Evolutionary conservation across 495 filamentous ascomycete genomes (phyloP), one percentile per base, ranked within the genome.

Genomic region (Aspergillus mulundensis): DNA sequence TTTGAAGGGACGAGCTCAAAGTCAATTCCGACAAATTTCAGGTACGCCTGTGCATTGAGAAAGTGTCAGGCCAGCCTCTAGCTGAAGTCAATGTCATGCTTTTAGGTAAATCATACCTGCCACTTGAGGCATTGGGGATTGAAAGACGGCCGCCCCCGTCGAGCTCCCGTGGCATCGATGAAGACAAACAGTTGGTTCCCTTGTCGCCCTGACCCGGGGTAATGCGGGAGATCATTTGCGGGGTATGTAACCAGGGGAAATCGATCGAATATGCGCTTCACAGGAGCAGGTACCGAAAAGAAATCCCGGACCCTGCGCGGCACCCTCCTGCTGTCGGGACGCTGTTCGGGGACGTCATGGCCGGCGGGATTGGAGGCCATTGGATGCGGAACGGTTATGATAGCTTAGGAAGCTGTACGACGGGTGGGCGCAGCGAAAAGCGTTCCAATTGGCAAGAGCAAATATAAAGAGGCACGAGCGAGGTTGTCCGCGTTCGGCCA

Each of bases 121-220:
- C 91, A 97, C 73, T 93, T 96, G 59, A 98, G 77, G 78, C 94
- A 98, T 61, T 82, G 83, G 3, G 94, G 94, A 72, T 97, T 97
- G 75, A 89, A 96, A 47, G 88, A 93, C 19, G 91, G 90, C 21
- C 76, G 69, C 12, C 85, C 87, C 30, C 64, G 61, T 23, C 69
- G 65, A 19, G 86, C 90, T 57, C 85, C 87, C 23, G 77, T 70
- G 1, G 84, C 79, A 12, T 83, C 83, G 47, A 81, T 81, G 70
- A 96, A 97, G 30, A 96, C 75, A 66, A 91, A 92, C 15, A 98
- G 76, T 32, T 81, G 81, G 58, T 87, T 76, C 53, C 75, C 64
- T n/a, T 74, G 59, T 30, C 71, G 69, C 21, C 69, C 53, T 20
- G 63, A 60, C 18, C 83, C 84, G 14, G 77, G 74, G 49, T 88